Conservation (phyloP, 345 rosid species). For the Hypericum androsaemum region DNA sequence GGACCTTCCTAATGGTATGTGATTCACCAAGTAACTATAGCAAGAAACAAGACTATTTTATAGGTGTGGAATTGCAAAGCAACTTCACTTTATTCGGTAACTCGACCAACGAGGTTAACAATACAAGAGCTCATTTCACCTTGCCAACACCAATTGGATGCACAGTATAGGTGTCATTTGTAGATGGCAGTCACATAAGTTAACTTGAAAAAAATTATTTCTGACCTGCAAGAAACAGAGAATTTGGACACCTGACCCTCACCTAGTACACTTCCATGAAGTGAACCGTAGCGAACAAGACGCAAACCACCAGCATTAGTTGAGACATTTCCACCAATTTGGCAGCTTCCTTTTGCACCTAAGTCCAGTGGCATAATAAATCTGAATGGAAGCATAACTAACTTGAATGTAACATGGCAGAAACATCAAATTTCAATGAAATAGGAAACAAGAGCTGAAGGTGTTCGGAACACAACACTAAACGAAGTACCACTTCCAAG, state of each 20-base stretch:
- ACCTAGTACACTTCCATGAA: slow-evolving; percentile 89
- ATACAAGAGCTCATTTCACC: too few species aligned
- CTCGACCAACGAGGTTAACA: too few species aligned
- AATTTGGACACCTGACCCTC: slow-evolving; percentile 16
- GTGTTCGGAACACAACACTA: neutral
- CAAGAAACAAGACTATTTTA: too few species aligned
- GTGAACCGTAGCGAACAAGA: slow-evolving; percentile 90
- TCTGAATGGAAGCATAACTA: slow-evolving; percentile 55
- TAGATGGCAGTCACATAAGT: neutral
- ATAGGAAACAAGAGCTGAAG: neutral
- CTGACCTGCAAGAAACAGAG: neutral
- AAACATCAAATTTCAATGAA: slow-evolving; percentile 10
- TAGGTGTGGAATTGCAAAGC: too few species aligned
- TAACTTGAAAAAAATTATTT: slow-evolving; percentile 6
- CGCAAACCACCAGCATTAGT: slow-evolving; percentile 99
- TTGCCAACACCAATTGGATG: too few species aligned
- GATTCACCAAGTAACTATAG: too few species aligned
- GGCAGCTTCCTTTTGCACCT: slow-evolving; percentile 99
- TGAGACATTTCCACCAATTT: slow-evolving; percentile 96
- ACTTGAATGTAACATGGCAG: slow-evolving; percentile 20
- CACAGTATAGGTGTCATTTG: too few species aligned
- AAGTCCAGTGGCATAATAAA: slow-evolving; percentile 98
- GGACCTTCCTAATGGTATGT: too few species aligned
- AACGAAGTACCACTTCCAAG: too few species aligned
- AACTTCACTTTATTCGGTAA: too few species aligned